Base-by-base conservation (phyloP, 2,329 filamentous ascomycete species). In the Delphinella strobiligena region DNA sequence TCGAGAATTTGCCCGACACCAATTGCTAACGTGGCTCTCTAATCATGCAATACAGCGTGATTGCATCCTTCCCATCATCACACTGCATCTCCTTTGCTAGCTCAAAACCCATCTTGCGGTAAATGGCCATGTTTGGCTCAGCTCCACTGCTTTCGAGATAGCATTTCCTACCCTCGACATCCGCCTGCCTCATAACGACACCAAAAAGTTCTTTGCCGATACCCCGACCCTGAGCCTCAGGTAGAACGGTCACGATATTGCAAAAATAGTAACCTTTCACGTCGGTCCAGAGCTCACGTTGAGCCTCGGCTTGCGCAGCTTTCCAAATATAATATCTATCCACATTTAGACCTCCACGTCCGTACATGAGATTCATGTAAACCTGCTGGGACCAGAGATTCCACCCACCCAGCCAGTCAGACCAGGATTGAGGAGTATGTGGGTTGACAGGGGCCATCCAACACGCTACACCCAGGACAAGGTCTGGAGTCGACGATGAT, bases 311-410 rank as follows among this genome's bases (percentile, higher is more conserved):
- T 55, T 86, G 80, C 4, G 71, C 67, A 4, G 66, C 65, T 52
- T 85, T 85, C 80, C 79, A 85, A 48, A 83, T 80, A 56, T 74
- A 78, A 54, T 85, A 85, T 4, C 81, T 72, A 60, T 70, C 71
- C 5, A 78, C 71, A 42, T 74, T 78, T 3, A 86, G 61, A 0
- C 81, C 81, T 10, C 81, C 81, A 1, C 78, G 72, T 1, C 81
- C 81, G 47, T 78, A 79, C 54, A 67, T 71, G 11, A 81, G 52
- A 50, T 85, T 84, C 69, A 80, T 82, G 10, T 67, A 60, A 11
- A 81, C 63, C 51, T 86, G 80, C 33, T 71, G 67, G 39, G 75
- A 57, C 62, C 76, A 84, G 11, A 86, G 63, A n/a, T 67, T 62
- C 76, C 79, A 84, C 34, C 44, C 42, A 2, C 52, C 54, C 2